Evolutionary conservation across 441 rosid species (phyloP), one percentile per base, ranked within the genome.

Genomic region (Manihot esculenta): DNA sequence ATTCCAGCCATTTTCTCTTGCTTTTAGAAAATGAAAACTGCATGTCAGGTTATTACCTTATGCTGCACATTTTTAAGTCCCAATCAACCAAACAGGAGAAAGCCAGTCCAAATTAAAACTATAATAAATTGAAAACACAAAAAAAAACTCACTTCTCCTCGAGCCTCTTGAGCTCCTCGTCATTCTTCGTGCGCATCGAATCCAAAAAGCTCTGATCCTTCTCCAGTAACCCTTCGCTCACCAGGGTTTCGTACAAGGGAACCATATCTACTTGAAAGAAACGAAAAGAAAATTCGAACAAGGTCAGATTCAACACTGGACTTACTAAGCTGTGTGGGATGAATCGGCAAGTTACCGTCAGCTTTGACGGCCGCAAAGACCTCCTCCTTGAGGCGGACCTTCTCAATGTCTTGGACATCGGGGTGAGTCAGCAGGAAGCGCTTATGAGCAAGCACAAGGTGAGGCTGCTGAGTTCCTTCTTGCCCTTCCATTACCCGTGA

Each of bases 351-450:
- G 21, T 81, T 65, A 88, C 99, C 89, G 60, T 91, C 87, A 72
- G 91, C 72, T 77, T 85, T 87, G 78, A 93, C 86, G 74, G 90
- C 75, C n/a, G 88, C 78, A 60, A 96, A 73, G 71, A 93, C 97
- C 80, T 96, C 99, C 54, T 89, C 88, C 81, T 87, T 86, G 84
- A 93, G 94, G 53, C 84, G 91, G 77, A 93, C 93, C 83, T 83
- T 96, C 83, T 93, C 98, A 69, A 93, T 96, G 84, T 93, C 97
- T 62, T 80, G 89, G 0, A 93, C 97, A 69, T 90, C 96, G 10
- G 84, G 87, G 65, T 90, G 96, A 4, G 82, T 87, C 50, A 96
- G 83, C 55, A 88, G 98, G 80, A 91, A 96, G 63, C 84, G 89
- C 81, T 90, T 90, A 88, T 90, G 67, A 0, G 92, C 97, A 21